Conservation (phyloP, 257 asterid species). For the Gentiana macrophylla region DNA sequence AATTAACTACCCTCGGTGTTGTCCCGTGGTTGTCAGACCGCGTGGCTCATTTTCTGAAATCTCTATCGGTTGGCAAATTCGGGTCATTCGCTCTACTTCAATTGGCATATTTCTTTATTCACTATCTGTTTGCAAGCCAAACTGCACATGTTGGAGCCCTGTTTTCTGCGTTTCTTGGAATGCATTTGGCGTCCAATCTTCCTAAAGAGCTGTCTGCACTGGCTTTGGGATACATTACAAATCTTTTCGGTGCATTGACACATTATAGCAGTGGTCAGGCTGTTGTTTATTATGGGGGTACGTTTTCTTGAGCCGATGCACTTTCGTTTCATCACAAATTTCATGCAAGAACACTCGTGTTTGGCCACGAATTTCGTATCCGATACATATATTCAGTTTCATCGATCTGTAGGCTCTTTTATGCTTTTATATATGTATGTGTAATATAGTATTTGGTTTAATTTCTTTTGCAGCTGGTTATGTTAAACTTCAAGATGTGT, state of each 20-base stretch:
- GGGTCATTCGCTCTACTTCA: conserved; percentile 65
- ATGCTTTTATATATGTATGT: too few relatives aligned
- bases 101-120: conserved; percentile 56
- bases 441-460: background rate
- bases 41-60: conserved; percentile 39
- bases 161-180: conserved; percentile 70
- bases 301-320: background rate
- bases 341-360: too few relatives aligned
- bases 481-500: conserved; percentile 50
- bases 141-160: conserved; percentile 93
- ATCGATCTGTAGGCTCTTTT: too few relatives aligned
- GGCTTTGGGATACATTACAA: conserved; percentile 56
- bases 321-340: too few relatives aligned
- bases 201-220: conserved; percentile 46
- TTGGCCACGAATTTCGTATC: too few relatives aligned
- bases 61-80: conserved; percentile 31
- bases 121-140: conserved; percentile 83
- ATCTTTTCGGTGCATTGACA: conserved; percentile 75
- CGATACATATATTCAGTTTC: too few relatives aligned
- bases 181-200: conserved; percentile 60
- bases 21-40: conserved; percentile 45
- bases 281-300: conserved; percentile 86
- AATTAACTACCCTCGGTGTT: conserved; percentile 46
- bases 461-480: conserved; percentile 55
- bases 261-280: conserved; percentile 97